phyloP scores from a whole-genome alignment of 768 basidiomycete genomes.

The Coprinellus micaceus region DNA sequence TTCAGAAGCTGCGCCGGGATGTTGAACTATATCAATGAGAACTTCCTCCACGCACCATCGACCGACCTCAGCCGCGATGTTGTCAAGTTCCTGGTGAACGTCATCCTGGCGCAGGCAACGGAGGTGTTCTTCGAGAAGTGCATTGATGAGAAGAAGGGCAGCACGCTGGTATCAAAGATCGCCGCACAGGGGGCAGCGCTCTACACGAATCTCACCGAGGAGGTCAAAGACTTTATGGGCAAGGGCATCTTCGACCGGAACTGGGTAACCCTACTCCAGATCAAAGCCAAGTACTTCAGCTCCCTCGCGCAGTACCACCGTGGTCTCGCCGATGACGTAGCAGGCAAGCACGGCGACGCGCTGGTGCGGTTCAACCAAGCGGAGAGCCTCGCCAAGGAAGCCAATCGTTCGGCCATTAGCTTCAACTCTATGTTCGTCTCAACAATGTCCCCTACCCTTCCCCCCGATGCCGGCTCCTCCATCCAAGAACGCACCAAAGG shows the following conservation, averaged over 20 bases:
- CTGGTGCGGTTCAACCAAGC: slow-evolving; percentile 77
- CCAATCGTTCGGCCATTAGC: slow-evolving; percentile 59
- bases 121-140: slow-evolving; percentile 97
- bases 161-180: slow-evolving; percentile 75
- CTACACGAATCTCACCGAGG: slow-evolving; percentile 82
- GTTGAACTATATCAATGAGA: slow-evolving; percentile 98
- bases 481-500: slow-evolving; percentile 82
- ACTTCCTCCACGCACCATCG: slow-evolving; percentile 96
- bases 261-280: slow-evolving; percentile 88
- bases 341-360: slow-evolving; percentile 82
- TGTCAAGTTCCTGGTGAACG: slow-evolving; percentile 84
- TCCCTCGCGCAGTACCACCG: slow-evolving; percentile 88
- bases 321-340: slow-evolving; percentile 68
- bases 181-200: slow-evolving; percentile 77
- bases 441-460: slow-evolving; percentile 75
- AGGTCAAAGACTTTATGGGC: slow-evolving; percentile 94
- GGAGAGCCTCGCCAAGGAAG: slow-evolving; percentile 80
- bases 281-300: slow-evolving; percentile 87
- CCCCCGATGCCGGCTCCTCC: slow-evolving; percentile 78
- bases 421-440: slow-evolving; percentile 72
- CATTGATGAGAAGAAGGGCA: slow-evolving; percentile 86
- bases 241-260: slow-evolving; percentile 94
- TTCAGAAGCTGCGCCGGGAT: slow-evolving; percentile 89
- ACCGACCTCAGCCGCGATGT: slow-evolving; percentile 93
- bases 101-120: slow-evolving; percentile 90